Evolutionary conservation across 345 rosid genomes (phyloP).

Genomic region (Aurinia saxatilis): DNA sequence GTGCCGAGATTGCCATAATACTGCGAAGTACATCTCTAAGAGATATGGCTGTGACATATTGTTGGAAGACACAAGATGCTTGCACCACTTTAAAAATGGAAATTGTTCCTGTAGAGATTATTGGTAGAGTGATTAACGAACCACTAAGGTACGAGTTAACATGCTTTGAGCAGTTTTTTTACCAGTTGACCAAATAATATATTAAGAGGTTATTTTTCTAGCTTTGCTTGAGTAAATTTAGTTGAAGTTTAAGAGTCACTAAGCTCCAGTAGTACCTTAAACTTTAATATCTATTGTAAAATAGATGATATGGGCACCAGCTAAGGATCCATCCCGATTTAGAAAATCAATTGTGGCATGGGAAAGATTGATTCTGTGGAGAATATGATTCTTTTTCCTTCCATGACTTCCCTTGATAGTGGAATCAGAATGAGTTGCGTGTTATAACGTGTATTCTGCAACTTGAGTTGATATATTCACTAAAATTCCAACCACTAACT

Average conservation of each 20-base stretch:
- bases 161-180: too few species aligned
- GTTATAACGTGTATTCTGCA: constrained; percentile 19
- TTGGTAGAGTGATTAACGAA: constrained; percentile 21
- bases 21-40: constrained; percentile 51
- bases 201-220: neutral
- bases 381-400: constrained; percentile 49
- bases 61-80: constrained; percentile 54
- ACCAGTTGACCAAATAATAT: neutral
- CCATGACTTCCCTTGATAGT: constrained; percentile 41
- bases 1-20: constrained; percentile 67
- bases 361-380: constrained; percentile 16
- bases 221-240: constrained; percentile 4
- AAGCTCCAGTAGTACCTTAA: too few species aligned
- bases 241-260: neutral
- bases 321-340: neutral
- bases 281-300: too few species aligned
- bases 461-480: constrained; percentile 17
- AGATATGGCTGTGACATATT: constrained; percentile 50
- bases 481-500: constrained; percentile 8
- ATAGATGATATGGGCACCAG: neutral
- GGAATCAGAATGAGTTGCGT: constrained; percentile 52
- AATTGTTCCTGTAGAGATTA: constrained; percentile 73
- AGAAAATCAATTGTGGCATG: constrained; percentile 12
- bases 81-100: constrained; percentile 77
- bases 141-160: too few species aligned